Percentiles rank a stretch among this genome's conserved stretches.
Conservation (phyloP, 257 asterid species). For the Vinca minor region DNA sequence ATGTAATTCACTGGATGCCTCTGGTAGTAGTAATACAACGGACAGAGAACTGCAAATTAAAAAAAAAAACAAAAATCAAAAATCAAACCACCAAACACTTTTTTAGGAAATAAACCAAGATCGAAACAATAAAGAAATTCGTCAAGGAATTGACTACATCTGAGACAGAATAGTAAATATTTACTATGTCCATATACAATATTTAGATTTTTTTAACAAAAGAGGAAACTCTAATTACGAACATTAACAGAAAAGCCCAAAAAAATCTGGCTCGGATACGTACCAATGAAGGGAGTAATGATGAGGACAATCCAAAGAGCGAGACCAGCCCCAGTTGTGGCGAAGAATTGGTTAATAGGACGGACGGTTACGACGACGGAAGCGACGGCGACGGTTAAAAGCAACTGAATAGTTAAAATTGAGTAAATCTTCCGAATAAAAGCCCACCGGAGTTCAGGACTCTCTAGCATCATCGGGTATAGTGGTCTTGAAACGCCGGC, state of each 20-base stretch:
- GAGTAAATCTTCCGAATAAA: constrained; percentile 54
- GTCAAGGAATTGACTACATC: no score
- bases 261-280: no score
- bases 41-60: constrained; percentile 51
- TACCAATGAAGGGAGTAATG: constrained; percentile 32
- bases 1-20: constrained; percentile 68
- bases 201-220: no score
- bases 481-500: constrained; percentile 27
- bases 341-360: constrained; percentile 34
- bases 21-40: constrained; percentile 63
- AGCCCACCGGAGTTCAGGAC: constrained; percentile 47
- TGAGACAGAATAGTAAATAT: no score
- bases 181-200: no score
- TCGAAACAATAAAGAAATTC: no score
- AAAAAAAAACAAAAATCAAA: neutral
- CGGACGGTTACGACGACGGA: constrained; percentile 30
- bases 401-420: constrained; percentile 35
- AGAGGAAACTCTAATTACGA: neutral
- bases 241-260: neutral
- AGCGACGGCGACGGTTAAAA: constrained; percentile 40
- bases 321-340: constrained; percentile 27
- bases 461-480: constrained; percentile 48
- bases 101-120: no score
- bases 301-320: constrained; percentile 23
- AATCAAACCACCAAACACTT: neutral